Base-by-base conservation (phyloP, 2,329 filamentous ascomycete species). In the Colletotrichum destructivum region DNA sequence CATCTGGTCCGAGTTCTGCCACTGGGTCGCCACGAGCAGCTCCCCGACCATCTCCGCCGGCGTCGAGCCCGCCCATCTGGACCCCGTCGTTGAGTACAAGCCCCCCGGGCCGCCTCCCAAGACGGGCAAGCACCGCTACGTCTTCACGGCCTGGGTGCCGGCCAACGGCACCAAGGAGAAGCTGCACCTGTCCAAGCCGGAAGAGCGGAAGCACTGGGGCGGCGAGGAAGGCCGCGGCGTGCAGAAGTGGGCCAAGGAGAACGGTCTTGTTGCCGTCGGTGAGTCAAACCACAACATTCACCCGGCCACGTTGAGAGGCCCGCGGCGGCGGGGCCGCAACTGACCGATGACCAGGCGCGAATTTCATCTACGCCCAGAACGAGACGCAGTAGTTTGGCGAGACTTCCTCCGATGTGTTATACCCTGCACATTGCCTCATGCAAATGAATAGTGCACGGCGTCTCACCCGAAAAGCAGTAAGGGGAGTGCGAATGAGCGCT, bases 1-100 rank as follows among this genome's bases (percentile, higher is more conserved):
- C 3, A 80, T 82, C 67, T 85, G 82, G 82, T 81, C 82, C 8
- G 84, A 86, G 77, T 80, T 84, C 75, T 86, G 84, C 72, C 84
- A 86, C 75, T 85, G 83, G 82, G 81, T 86, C 57, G 80, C 81
- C 4, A 81, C 81, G 0, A 79, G 79, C 26, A 66, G 82, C 26
- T 77, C 77, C 23, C 63, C 73, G 3, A 56, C 75, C 8, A 46
- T 66, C 9, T 75, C 74, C 12, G 47, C 44, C 8, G 66, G 71
- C 2, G 49, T 77, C n/a, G 63, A 74, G 11, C 52, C 77, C 21
- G 72, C 72, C 7, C 74, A 76, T 23, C 74, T 84, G 8, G 69
- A 79, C 21, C 79, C 83, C n/a, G 71, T 85, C 18, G 76, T 85
- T 54, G 74, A 80, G 16, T 85, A 85, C 75, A 82, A 82, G 73